Evolutionary conservation across 2,329 filamentous ascomycete genomes (phyloP).

Genomic region (Cladosporium velox): DNA sequence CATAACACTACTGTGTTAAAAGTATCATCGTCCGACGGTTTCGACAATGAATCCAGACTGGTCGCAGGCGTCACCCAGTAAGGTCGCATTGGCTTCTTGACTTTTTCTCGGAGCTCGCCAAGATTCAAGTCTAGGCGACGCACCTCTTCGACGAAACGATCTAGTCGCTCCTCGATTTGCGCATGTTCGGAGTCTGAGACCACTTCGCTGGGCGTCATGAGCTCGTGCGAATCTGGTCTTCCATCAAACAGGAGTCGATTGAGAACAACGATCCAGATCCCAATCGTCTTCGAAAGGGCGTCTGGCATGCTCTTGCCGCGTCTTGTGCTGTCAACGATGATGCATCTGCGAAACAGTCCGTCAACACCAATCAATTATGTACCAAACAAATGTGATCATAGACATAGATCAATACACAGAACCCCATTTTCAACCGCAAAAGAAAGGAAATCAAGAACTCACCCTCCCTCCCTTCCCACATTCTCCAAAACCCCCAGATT

Average conservation of each 20-base stretch:
- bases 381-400: not conserved
- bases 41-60: slow-evolving; percentile 46
- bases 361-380: not conserved
- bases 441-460: slow-evolving; percentile 30
- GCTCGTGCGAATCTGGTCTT: slow-evolving; percentile 47
- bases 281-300: slow-evolving; percentile 88
- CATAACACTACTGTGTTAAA: slow-evolving; percentile 79
- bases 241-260: slow-evolving; percentile 76
- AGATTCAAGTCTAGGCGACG: slow-evolving; percentile 64
- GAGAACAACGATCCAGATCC: slow-evolving; percentile 88
- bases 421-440: not conserved
- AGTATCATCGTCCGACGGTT: slow-evolving; percentile 49
- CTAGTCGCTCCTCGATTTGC: slow-evolving; percentile 70
- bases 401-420: slow-evolving; percentile 10
- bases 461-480: slow-evolving; percentile 68
- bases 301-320: slow-evolving; percentile 96
- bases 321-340: slow-evolving; percentile 91
- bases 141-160: slow-evolving; percentile 55
- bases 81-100: slow-evolving; percentile 73
- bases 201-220: slow-evolving; percentile 72
- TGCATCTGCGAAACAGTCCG: slow-evolving; percentile 52
- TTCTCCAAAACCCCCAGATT: slow-evolving; percentile 79
- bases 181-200: slow-evolving; percentile 74
- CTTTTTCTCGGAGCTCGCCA: slow-evolving; percentile 52
- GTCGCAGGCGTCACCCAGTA: slow-evolving; percentile 78